Conservation (phyloP, 768 basidiomycete species). For the Lactarius sanguifluus region DNA sequence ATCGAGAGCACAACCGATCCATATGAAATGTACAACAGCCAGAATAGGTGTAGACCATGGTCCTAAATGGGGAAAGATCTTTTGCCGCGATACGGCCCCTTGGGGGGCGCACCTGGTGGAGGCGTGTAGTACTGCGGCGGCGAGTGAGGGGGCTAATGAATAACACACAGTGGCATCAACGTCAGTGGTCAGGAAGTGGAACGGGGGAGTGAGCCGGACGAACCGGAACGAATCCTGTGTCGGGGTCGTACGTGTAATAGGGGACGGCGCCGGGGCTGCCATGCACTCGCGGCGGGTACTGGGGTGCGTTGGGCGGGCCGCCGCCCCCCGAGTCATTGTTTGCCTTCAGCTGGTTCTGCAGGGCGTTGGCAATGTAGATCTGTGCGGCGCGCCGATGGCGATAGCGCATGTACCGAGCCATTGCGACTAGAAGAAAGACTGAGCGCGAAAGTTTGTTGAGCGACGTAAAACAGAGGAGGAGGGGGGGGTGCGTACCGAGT, state of each 20-base stretch:
- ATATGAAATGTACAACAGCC: no score
- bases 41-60: no score
- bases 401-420: not conserved
- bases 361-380: not conserved
- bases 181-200: not conserved
- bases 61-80: no score
- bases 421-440: slow-evolving; percentile 8
- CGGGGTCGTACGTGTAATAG: not conserved
- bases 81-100: no score
- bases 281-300: slow-evolving; percentile 14
- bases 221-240: slow-evolving; percentile 10
- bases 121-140: slow-evolving; percentile 10
- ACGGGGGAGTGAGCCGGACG: not conserved
- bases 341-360: not conserved
- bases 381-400: slow-evolving; percentile 9
- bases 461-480: no score
- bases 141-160: not conserved
- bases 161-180: not conserved
- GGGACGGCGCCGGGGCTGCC: no score
- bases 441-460: not conserved
- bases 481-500: slow-evolving; percentile 1
- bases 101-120: slow-evolving; percentile 11
- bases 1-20: no score
- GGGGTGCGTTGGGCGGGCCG: not conserved
- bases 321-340: not conserved